A percentile compares a stretch with the other conserved stretches of the same genome.
These are phyloP conservation scores for Fereydounia khargensis DNA, from an alignment of 1,284 basidiomycete genomes.

Conservation along the genomic window DNA sequence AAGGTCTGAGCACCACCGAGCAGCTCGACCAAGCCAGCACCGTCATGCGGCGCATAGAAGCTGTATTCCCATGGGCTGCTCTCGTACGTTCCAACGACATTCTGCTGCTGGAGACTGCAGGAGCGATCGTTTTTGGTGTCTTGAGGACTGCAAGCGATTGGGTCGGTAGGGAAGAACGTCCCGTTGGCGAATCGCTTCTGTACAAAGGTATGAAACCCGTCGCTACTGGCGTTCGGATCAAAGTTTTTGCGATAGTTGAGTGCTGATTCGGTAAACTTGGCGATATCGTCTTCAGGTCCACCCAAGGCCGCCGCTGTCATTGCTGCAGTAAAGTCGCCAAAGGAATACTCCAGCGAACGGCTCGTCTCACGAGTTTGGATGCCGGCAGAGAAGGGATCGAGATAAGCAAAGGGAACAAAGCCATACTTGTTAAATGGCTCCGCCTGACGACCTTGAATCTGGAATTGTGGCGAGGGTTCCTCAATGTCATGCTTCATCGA, in stretches of 20 bases:
- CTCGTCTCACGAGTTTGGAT: conserved; percentile 42
- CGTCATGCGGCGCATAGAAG: conserved; percentile 44
- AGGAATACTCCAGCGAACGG: conserved; percentile 55
- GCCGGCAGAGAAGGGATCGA: conserved; percentile 37
- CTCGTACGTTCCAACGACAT: conserved; percentile 41
- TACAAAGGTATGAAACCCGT: conserved; percentile 38
- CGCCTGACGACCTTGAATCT: conserved; percentile 40
- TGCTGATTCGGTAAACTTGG: conserved; percentile 14
- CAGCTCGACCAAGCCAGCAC: conserved; percentile 37
- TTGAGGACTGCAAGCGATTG: conserved; percentile 38
- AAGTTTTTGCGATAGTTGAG: conserved; percentile 46
- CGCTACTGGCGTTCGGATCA: conserved; percentile 15
- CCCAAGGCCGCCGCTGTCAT: conserved; percentile 29
- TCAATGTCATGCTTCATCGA: conserved; percentile 45
- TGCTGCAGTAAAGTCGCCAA: conserved; percentile 61
- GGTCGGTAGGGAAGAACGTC: conserved; percentile 30
- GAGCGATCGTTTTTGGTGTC: conserved; percentile 24
- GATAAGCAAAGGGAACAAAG: conserved; percentile 40
- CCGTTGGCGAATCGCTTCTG: conserved; percentile 39
- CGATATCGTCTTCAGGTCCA: conserved; percentile 12
- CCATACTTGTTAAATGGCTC: conserved; percentile 32
- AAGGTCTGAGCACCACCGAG: conserved; percentile 31
- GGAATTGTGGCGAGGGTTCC: conserved; percentile 58
- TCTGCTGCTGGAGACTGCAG: conserved; percentile 41
- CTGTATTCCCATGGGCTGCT: conserved; percentile 44